These are phyloP conservation scores for Zarea fungicola DNA, from an alignment of 2,329 filamentous ascomycete genomes.

Conservation along the genomic window DNA sequence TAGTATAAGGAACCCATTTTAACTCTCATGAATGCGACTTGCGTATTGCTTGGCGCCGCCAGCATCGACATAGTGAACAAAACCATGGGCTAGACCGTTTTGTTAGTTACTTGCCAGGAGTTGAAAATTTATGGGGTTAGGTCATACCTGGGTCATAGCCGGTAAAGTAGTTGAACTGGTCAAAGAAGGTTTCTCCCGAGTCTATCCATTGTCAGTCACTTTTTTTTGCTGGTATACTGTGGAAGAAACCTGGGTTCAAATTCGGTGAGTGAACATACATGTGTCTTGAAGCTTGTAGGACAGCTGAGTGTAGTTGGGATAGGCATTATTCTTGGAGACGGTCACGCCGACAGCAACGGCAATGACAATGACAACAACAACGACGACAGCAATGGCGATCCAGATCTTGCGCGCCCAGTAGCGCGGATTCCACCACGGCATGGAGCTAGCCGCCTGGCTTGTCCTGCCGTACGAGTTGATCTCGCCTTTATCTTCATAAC, in stretches of 20 bases:
- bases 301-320: conserved; percentile 44
- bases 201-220: conserved; percentile 31
- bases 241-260: too few species aligned
- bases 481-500: conserved; percentile 21
- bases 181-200: conserved; percentile 46
- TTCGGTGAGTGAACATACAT: conserved; percentile 43
- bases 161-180: conserved; percentile 49
- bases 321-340: conserved; percentile 33
- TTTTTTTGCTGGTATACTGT: too few species aligned
- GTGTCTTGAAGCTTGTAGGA: conserved; percentile 45
- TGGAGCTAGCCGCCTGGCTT: conserved; percentile 20
- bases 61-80: conserved; percentile 49
- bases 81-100: conserved; percentile 36
- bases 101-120: conserved; percentile 7
- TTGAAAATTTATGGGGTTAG: not conserved
- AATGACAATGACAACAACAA: conserved; percentile 42
- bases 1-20: not conserved
- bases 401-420: conserved; percentile 51
- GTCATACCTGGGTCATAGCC: conserved; percentile 43
- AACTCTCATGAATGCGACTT: conserved; percentile 19
- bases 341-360: conserved; percentile 42
- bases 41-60: conserved; percentile 38
- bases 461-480: conserved; percentile 14
- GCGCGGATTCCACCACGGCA: conserved; percentile 41
- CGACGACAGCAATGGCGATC: conserved; percentile 34